A percentile compares a stretch with the other conserved stretches of the same genome.
These are phyloP conservation scores for Arthrobotrys iridis DNA, from an alignment of 2,329 filamentous ascomycete genomes.

Conservation along the genomic window DNA sequence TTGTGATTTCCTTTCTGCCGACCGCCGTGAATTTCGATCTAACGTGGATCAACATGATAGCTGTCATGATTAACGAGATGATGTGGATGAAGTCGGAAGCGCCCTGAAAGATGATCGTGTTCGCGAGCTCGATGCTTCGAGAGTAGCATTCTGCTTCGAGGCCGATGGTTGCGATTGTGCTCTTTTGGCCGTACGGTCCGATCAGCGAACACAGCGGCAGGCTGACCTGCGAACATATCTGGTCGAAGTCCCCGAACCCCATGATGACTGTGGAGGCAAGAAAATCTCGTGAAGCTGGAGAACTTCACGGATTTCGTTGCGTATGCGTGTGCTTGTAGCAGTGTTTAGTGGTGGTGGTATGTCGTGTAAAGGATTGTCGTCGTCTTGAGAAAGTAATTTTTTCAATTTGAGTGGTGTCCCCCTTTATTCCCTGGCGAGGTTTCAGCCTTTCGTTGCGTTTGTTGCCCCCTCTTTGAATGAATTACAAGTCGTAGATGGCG, in stretches of 20 bases:
- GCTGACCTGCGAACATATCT: conserved; percentile 83
- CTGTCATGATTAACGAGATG: conserved; percentile 86
- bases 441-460: conserved; percentile 25
- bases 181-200: conserved; percentile 66
- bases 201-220: conserved; percentile 88
- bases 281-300: conserved; percentile 11
- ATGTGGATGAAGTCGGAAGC: conserved; percentile 94
- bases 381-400: conserved; percentile 9
- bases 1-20: conserved; percentile 77
- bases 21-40: conserved; percentile 98
- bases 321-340: neutral
- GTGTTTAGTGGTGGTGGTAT: neutral
- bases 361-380: conserved; percentile 3
- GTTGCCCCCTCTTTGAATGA: neutral
- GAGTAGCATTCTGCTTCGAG: conserved; percentile 93
- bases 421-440: conserved; percentile 20
- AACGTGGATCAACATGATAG: conserved; percentile 97
- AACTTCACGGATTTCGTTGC: conserved; percentile 7
- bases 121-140: conserved; percentile 92
- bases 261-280: conserved; percentile 63
- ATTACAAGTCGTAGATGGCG: neutral
- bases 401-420: conserved; percentile 10
- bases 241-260: conserved; percentile 89
- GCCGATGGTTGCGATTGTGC: conserved; percentile 70
- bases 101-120: conserved; percentile 97